phyloP scores from a whole-genome alignment of 805 yeast genomes.

The Candida easanensis region DNA sequence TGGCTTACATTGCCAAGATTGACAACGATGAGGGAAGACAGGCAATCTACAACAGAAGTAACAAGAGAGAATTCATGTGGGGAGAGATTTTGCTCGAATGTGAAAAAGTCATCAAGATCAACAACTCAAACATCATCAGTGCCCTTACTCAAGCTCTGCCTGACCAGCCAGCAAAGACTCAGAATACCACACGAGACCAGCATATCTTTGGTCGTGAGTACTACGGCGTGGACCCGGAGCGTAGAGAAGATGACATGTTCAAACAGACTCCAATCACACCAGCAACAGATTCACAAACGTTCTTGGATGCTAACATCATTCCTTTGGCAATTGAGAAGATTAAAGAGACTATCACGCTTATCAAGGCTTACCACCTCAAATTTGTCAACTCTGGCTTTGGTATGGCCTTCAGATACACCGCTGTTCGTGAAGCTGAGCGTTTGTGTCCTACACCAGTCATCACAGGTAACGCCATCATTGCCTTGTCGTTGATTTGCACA shows the following conservation, averaged over 20 bases:
- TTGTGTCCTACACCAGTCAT: conserved; percentile 63
- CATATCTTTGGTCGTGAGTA: conserved; percentile 36
- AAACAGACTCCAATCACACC: conserved; percentile 5
- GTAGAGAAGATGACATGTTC: conserved; percentile 15
- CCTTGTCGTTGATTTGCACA: conserved; percentile 54
- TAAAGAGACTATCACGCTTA: conserved; percentile 5
- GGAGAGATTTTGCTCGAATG: conserved; percentile 59
- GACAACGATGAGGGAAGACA: conserved; percentile 45
- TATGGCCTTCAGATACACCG: conserved; percentile 29
- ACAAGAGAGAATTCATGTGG: conserved; percentile 51
- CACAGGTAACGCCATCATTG: conserved; percentile 61
- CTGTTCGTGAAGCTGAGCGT: conserved; percentile 49
- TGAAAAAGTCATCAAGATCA: conserved; percentile 48
- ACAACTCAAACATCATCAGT: conserved; percentile 39
- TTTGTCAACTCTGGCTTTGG: conserved; percentile 28
- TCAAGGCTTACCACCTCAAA: conserved; percentile 14
- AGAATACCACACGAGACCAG: conserved; percentile 14
- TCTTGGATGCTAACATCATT: conserved; percentile 22
- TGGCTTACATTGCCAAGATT: conserved; percentile 59
- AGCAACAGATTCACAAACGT: conserved; percentile 9
- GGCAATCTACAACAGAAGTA: conserved; percentile 50
- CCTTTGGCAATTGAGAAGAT: conserved; percentile 11
- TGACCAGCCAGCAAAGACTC: conserved; percentile 20
- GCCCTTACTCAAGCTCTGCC: conserved; percentile 6
- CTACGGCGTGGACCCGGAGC: conserved; percentile 12